Evolutionary conservation across 768 basidiomycete species (phyloP).

Genomic region (Suillus subluteus): DNA sequence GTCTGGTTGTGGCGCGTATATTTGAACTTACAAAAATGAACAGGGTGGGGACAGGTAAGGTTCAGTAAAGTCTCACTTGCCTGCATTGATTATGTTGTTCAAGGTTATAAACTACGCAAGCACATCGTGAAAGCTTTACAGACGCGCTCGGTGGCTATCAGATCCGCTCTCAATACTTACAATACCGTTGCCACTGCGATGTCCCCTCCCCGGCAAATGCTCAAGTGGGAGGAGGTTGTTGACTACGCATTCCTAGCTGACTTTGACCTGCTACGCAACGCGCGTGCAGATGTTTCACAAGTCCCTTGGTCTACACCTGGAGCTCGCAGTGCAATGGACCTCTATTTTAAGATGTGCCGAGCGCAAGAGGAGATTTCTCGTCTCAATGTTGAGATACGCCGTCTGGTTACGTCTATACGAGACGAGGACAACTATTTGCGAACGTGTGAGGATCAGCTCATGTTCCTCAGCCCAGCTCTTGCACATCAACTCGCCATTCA

Average conservation of each 20-base stretch:
- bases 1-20: slow-evolving; percentile 17
- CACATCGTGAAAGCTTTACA: slow-evolving; percentile 14
- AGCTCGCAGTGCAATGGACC: slow-evolving; percentile 19
- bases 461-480: slow-evolving; percentile 6
- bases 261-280: slow-evolving; percentile 21
- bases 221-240: slow-evolving; percentile 26
- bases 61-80: background rate
- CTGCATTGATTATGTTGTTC: background rate
- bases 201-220: slow-evolving; percentile 5
- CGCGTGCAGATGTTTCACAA: slow-evolving; percentile 18
- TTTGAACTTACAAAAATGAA: slow-evolving; percentile 29
- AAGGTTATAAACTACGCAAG: slow-evolving; percentile 9
- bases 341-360: slow-evolving; percentile 21
- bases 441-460: slow-evolving; percentile 9
- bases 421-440: slow-evolving; percentile 17
- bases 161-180: slow-evolving; percentile 16
- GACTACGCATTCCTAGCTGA: slow-evolving; percentile 18
- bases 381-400: slow-evolving; percentile 25
- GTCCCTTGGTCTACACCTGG: slow-evolving; percentile 22
- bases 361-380: slow-evolving; percentile 27
- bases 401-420: slow-evolving; percentile 22
- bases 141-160: slow-evolving; percentile 14
- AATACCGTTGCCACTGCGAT: background rate
- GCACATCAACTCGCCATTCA: slow-evolving; percentile 17
- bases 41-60: slow-evolving; percentile 20